phyloP scores from a whole-genome alignment of 768 basidiomycete genomes.

The Tricholoma matsutake region DNA sequence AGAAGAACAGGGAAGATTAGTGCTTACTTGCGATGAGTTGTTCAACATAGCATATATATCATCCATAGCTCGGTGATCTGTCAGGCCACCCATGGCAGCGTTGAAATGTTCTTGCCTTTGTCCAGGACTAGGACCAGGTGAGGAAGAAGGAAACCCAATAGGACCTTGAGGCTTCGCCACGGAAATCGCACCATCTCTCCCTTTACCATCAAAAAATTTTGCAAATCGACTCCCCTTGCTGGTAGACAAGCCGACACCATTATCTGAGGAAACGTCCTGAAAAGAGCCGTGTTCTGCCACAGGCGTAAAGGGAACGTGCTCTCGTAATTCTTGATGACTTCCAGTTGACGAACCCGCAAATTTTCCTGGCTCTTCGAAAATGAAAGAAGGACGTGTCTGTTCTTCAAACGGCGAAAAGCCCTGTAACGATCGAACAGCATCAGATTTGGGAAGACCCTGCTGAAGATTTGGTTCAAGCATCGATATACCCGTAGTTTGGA shows the following conservation, averaged over 20 bases:
- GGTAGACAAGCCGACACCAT: slow-evolving; percentile 44
- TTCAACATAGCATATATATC: slow-evolving; percentile 81
- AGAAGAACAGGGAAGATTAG: not conserved
- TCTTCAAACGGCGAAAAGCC: slow-evolving; percentile 63
- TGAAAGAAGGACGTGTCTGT: slow-evolving; percentile 25
- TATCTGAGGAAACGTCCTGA: slow-evolving; percentile 22
- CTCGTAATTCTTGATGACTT: slow-evolving; percentile 13
- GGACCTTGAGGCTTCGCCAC: slow-evolving; percentile 37
- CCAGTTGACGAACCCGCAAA: slow-evolving; percentile 7
- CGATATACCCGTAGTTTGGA: slow-evolving; percentile 7
- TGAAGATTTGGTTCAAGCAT: slow-evolving; percentile 17
- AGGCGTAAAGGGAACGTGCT: slow-evolving; percentile 19
- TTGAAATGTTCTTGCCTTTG: slow-evolving; percentile 49
- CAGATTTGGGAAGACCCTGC: slow-evolving; percentile 23
- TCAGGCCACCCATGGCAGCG: slow-evolving; percentile 31
- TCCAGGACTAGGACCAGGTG: slow-evolving; percentile 34
- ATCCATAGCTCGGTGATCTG: slow-evolving; percentile 65
- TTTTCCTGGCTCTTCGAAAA: slow-evolving; percentile 19
- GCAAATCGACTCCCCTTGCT: slow-evolving; percentile 82
- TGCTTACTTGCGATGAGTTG: slow-evolving; percentile 67
- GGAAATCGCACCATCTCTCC: slow-evolving; percentile 37
- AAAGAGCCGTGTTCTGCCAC: slow-evolving; percentile 10
- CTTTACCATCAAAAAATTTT: slow-evolving; percentile 83
- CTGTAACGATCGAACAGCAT: slow-evolving; percentile 25
- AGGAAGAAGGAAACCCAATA: slow-evolving; percentile 40